Percentiles rank a stretch among this genome's conserved stretches.
Conservation (phyloP, 1,139 yeast species). For the Casaregolazyma lundiana region DNA sequence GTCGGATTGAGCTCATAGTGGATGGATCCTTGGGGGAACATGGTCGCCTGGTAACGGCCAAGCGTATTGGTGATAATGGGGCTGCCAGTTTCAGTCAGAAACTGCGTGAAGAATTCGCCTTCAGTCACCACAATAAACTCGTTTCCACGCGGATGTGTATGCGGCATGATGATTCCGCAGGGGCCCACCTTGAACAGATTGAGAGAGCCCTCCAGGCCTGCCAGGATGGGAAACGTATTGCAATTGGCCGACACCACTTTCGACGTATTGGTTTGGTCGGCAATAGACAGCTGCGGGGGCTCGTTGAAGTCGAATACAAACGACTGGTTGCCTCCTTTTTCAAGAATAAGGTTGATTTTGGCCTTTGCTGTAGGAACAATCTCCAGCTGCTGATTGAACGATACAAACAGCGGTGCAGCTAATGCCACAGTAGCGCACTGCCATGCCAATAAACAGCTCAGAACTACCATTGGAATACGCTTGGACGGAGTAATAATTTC, state of each 20-base stretch:
- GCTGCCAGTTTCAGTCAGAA: constrained; percentile 20
- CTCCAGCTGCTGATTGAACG: constrained; percentile 9
- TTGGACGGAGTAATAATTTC: too few relatives aligned
- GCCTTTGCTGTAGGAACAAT: constrained; percentile 4
- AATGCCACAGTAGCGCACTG: neutral
- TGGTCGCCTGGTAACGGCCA: constrained; percentile 16
- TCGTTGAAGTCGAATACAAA: constrained; percentile 23
- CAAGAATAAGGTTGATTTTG: constrained; percentile 17
- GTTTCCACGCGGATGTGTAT: constrained; percentile 22
- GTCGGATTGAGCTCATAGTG: constrained; percentile 23
- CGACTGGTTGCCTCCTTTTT: constrained; percentile 18
- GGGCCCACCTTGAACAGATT: constrained; percentile 21
- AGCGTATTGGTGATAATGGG: constrained; percentile 18
- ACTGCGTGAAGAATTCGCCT: constrained; percentile 22
- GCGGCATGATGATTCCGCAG: constrained; percentile 25
- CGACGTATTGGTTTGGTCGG: constrained; percentile 12
- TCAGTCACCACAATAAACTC: constrained; percentile 22
- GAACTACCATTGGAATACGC: neutral
- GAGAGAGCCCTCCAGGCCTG: constrained; percentile 21
- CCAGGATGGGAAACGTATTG: constrained; percentile 22
- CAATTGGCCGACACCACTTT: constrained; percentile 21
- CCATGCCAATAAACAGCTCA: neutral
- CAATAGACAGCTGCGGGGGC: constrained; percentile 20
- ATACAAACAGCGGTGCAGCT: neutral
- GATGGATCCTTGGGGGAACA: constrained; percentile 23